Conservation (phyloP, 2,329 filamentous ascomycete genomes). For the Pyrenophora tritici-repentis region DNA sequence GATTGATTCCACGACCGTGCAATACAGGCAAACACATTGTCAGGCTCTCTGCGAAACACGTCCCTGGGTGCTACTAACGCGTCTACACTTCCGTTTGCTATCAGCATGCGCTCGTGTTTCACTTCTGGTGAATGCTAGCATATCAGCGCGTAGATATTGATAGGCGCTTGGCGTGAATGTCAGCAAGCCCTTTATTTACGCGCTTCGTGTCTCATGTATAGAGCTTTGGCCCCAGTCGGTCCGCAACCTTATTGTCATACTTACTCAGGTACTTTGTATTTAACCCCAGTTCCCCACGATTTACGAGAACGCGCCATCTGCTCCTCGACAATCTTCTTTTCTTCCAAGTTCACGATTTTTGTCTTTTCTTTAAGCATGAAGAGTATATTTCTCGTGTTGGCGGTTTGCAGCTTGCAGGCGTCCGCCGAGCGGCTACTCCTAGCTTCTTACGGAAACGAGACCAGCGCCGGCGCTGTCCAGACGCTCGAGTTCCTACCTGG, state of each 20-base stretch:
- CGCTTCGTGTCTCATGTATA: background rate
- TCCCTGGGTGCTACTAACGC: no score
- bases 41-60: no score
- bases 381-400: slow-evolving; percentile 23
- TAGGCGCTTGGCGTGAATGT: background rate
- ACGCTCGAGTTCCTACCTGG: slow-evolving; percentile 37
- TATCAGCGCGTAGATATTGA: no score
- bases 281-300: no score
- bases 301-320: background rate
- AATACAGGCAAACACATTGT: no score
- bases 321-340: background rate
- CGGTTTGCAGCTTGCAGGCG: slow-evolving; percentile 3
- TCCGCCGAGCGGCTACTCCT: slow-evolving; percentile 45
- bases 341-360: background rate
- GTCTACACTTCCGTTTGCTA: no score
- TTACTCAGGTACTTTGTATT: background rate
- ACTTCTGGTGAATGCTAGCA: no score
- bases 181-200: background rate
- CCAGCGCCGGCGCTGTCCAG: slow-evolving; percentile 46
- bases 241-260: background rate
- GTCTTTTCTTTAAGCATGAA: slow-evolving; percentile 1
- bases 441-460: slow-evolving; percentile 46
- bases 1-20: no score
- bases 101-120: no score
- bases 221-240: background rate